phyloP scores from a whole-genome alignment of 2,329 filamentous ascomycete species.

The Fusarium hainanense region DNA sequence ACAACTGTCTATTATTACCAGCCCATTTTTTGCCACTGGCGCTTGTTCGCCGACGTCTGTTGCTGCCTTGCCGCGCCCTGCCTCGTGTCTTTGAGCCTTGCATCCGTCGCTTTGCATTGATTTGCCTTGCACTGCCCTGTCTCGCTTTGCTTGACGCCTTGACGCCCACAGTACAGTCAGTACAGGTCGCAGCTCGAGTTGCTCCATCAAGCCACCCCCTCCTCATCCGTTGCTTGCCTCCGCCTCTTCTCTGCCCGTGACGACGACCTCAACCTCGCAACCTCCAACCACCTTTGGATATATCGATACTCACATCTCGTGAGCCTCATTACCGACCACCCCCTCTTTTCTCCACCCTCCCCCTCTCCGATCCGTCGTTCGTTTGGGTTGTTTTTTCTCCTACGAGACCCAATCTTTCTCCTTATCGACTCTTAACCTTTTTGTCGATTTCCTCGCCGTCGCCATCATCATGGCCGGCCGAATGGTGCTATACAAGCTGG shows the following conservation, averaged over 20 bases:
- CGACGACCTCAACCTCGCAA: slow-evolving; percentile 43
- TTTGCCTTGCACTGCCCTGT: slow-evolving; percentile 31
- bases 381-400: slow-evolving; percentile 21
- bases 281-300: slow-evolving; percentile 36
- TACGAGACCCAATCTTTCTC: slow-evolving; percentile 20
- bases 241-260: slow-evolving; percentile 40
- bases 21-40: slow-evolving; percentile 35
- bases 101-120: slow-evolving; percentile 30
- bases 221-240: slow-evolving; percentile 41
- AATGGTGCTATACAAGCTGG: slow-evolving; percentile 96
- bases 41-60: slow-evolving; percentile 27
- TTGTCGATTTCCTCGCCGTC: slow-evolving; percentile 38
- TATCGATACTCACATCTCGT: slow-evolving; percentile 28
- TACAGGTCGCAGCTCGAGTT: slow-evolving; percentile 40
- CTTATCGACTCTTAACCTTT: slow-evolving; percentile 28
- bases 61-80: slow-evolving; percentile 31
- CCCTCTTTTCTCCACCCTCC: slow-evolving; percentile 34
- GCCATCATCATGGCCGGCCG: slow-evolving; percentile 79
- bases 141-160: slow-evolving; percentile 33
- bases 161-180: slow-evolving; percentile 32
- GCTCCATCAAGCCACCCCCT: slow-evolving; percentile 47
- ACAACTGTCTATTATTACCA: slow-evolving; percentile 16
- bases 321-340: slow-evolving; percentile 38
- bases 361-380: slow-evolving; percentile 33
- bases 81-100: slow-evolving; percentile 25